phyloP scores from a whole-genome alignment of 768 basidiomycete genomes.

The Hypholoma sublateritium region DNA sequence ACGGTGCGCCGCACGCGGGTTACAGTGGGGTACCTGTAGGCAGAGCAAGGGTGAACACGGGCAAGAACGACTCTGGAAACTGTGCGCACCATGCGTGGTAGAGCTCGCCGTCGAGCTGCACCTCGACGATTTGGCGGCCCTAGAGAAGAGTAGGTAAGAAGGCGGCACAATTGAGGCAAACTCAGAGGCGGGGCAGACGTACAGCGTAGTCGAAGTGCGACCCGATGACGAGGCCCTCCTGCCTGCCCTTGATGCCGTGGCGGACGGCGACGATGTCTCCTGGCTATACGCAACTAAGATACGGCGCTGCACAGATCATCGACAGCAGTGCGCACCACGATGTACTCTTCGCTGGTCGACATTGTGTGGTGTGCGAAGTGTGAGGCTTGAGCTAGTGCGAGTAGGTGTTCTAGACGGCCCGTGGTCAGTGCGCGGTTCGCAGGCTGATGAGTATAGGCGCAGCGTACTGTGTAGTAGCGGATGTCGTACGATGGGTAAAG shows the following conservation, averaged over 20 bases:
- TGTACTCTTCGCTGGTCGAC: slow-evolving; percentile 1
- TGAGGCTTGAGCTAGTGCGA: background rate
- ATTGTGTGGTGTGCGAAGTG: background rate
- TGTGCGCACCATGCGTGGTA: slow-evolving; percentile 62
- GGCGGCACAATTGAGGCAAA: background rate
- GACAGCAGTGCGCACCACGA: background rate
- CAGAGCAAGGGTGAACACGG: background rate
- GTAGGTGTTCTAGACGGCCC: too few relatives aligned
- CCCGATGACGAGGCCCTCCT: slow-evolving; percentile 81
- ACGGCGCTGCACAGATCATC: background rate
- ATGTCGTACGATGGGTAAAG: background rate
- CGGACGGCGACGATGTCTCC: slow-evolving; percentile 82
- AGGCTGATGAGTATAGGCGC: background rate
- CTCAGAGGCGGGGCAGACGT: slow-evolving; percentile 26
- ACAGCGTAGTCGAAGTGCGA: slow-evolving; percentile 71
- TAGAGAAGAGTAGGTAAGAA: slow-evolving; percentile 25
- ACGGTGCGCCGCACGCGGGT: slow-evolving; percentile 77
- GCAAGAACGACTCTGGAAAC: background rate
- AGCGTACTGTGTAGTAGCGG: background rate
- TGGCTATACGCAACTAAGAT: slow-evolving; percentile 39
- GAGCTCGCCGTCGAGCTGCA: slow-evolving; percentile 73
- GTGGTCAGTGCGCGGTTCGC: background rate
- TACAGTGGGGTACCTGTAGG: slow-evolving; percentile 68
- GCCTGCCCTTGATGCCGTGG: slow-evolving; percentile 58
- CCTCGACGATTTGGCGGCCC: slow-evolving; percentile 83